Base-by-base conservation (phyloP, 1,284 basidiomycete genomes). In the Anthracocystis panici-leucophaei region DNA sequence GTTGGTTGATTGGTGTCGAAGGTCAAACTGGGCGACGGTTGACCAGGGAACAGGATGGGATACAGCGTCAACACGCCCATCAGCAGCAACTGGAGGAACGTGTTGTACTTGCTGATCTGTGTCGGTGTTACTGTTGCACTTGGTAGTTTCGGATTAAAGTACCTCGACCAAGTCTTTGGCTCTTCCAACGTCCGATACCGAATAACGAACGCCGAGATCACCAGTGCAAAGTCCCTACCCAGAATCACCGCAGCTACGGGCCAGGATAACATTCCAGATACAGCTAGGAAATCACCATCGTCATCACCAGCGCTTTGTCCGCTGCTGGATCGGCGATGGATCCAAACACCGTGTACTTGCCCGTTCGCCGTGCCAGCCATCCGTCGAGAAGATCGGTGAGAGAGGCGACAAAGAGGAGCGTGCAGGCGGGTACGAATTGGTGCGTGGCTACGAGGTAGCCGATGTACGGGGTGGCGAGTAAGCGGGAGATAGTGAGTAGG, bases 241-340 rank as follows among this genome's bases (percentile, higher is more conserved):
- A 99, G 88, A 77, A 99, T 94, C 59, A 98, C 88, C 0, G 90
- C 88, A 1, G 94, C 93, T 1, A 99, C 87, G 9, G 93, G 92
- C 21, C 93, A 78, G n/a, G 96, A 95, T 31, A 99, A 87, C 74
- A 96, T 87, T 10, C 90, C 91, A 76, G 92, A 91, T 88, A 92
- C 90, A 0, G 93, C 90, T 61, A 99, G 87, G 94, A 92, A 51
- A 96, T 88, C 2, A 94, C 94, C 84, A 99, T 88, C 0, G 95
- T 97, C 1, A 96, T 97, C 91, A 99, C 93, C 49, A 99, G 87
- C 25, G 91, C 89, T 87, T 99, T 99, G 89, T 99, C 96, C 2
- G 97, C 96, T 0, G 95, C 94, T 9, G 96, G 96, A 85, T 99
- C 97, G 8, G 98, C 89, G 65, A 99, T 95, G 12, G 93, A 93